Evolutionary conservation across 352 stramenopile species (phyloP).

Genomic region (Pilasporangium apinafurcum): DNA sequence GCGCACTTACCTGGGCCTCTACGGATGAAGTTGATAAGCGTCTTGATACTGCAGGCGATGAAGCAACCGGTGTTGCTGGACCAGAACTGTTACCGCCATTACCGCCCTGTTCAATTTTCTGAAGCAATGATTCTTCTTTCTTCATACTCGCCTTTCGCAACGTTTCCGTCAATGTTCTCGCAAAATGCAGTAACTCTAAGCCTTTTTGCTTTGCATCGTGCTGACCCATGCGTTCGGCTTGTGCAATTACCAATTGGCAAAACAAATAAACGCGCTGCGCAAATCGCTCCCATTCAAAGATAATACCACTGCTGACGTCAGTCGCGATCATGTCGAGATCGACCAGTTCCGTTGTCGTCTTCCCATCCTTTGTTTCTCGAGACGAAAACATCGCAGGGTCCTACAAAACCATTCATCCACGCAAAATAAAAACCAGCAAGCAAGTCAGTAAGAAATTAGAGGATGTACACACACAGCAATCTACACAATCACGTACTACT

Average conservation of each 20-base stretch:
- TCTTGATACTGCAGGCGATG: too few relatives aligned
- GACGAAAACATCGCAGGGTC: slow-evolving; percentile 50
- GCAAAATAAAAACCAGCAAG: background rate
- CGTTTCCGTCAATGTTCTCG: slow-evolving; percentile 64
- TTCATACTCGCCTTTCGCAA: slow-evolving; percentile 61
- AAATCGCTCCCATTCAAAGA: slow-evolving; percentile 65
- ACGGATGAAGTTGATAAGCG: background rate
- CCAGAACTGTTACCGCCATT: slow-evolving; percentile 5
- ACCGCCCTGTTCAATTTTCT: slow-evolving; percentile 18
- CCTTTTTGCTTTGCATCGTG: slow-evolving; percentile 63
- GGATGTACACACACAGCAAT: too few relatives aligned
- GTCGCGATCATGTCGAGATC: slow-evolving; percentile 48
- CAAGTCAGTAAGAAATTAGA: too few relatives aligned
- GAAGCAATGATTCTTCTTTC: slow-evolving; percentile 50
- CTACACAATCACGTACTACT: slow-evolving; percentile 16
- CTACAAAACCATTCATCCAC: background rate
- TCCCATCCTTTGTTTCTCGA: background rate
- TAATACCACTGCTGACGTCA: slow-evolving; percentile 22
- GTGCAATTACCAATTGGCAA: slow-evolving; percentile 64
- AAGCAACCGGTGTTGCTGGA: background rate
- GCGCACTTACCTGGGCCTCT: background rate
- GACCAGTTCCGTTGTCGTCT: slow-evolving; percentile 15
- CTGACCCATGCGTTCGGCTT: slow-evolving; percentile 39
- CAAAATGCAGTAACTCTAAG: slow-evolving; percentile 70
- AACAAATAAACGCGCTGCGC: slow-evolving; percentile 67